Conservation (phyloP, 768 basidiomycete species). For the Zangia roseola region DNA sequence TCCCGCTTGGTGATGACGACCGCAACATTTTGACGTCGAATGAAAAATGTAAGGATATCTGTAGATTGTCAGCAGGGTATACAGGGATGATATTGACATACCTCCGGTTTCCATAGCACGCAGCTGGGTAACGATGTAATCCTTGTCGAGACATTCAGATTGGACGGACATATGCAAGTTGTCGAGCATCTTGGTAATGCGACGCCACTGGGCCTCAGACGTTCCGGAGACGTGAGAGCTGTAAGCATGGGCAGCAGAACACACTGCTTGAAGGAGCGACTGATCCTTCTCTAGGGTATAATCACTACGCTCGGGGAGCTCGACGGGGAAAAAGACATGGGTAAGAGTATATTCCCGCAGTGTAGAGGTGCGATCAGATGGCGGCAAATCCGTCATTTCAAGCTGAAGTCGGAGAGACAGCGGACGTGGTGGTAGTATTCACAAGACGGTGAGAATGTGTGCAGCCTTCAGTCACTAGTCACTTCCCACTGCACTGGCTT, state of each 20-base stretch:
- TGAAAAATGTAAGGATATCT: slow-evolving; percentile 40
- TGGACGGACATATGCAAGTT: not conserved
- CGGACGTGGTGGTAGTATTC: no score
- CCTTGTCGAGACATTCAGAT: not conserved
- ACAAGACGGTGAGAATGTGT: no score
- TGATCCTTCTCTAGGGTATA: not conserved
- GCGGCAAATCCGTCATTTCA: no score
- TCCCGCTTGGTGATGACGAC: slow-evolving; percentile 36
- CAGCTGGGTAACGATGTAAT: slow-evolving; percentile 11
- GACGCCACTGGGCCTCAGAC: slow-evolving; percentile 24
- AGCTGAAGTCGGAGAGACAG: no score
- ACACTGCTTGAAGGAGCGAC: slow-evolving; percentile 1
- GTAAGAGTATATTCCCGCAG: no score
- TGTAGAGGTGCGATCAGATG: no score
- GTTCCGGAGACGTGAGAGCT: not conserved
- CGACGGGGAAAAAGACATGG: slow-evolving; percentile 10
- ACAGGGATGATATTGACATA: not conserved
- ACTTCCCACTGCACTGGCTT: no score
- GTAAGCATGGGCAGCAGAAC: slow-evolving; percentile 4
- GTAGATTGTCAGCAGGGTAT: not conserved
- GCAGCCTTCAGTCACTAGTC: no score
- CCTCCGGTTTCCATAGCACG: slow-evolving; percentile 21
- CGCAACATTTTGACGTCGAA: slow-evolving; percentile 48
- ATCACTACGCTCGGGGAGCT: not conserved
- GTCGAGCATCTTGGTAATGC: slow-evolving; percentile 26